Evolutionary conservation across 176 grass and related monocot species (phyloP).

Genomic region (Pontederia crassipes): DNA sequence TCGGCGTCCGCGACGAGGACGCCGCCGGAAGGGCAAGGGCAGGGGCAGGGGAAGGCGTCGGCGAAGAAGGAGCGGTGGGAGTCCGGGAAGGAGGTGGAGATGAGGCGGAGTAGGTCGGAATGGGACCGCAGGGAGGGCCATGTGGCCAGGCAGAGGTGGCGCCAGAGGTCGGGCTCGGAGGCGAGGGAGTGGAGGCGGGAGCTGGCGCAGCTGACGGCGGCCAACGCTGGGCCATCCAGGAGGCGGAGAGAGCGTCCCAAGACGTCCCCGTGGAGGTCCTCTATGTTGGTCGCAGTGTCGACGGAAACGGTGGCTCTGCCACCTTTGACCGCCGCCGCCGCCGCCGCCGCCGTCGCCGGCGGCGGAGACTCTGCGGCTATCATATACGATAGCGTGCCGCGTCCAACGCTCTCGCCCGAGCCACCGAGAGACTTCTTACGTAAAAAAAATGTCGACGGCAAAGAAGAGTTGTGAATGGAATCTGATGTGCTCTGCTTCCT

Average conservation of each 20-base stretch:
- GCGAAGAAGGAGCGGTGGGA: conserved; percentile 44
- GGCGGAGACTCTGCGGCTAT: too few relatives aligned
- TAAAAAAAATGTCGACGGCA: too few relatives aligned
- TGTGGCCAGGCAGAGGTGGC: conserved; percentile 39
- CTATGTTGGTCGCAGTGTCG: conserved; percentile 11
- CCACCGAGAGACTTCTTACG: too few relatives aligned
- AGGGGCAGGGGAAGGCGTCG: conserved; percentile 65
- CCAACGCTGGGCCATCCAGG: conserved; percentile 67
- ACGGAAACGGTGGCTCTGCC: neutral
- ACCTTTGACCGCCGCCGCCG: neutral
- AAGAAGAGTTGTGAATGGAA: too few relatives aligned
- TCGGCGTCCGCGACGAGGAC: neutral
- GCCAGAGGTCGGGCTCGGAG: conserved; percentile 42
- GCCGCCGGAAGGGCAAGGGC: neutral
- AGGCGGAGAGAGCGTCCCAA: conserved; percentile 36
- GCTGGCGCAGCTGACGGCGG: conserved; percentile 47
- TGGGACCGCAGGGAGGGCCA: conserved; percentile 51
- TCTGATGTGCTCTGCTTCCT: too few relatives aligned
- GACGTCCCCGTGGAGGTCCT: conserved; percentile 67
- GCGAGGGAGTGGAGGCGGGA: conserved; percentile 38
- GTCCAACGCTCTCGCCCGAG: too few relatives aligned
- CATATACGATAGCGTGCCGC: too few relatives aligned
- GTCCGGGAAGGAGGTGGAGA: neutral
- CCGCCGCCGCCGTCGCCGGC: too few relatives aligned
- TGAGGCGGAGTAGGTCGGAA: neutral